phyloP scores from a whole-genome alignment of 495 filamentous ascomycete species.

The Talaromyces trachyspermus region DNA sequence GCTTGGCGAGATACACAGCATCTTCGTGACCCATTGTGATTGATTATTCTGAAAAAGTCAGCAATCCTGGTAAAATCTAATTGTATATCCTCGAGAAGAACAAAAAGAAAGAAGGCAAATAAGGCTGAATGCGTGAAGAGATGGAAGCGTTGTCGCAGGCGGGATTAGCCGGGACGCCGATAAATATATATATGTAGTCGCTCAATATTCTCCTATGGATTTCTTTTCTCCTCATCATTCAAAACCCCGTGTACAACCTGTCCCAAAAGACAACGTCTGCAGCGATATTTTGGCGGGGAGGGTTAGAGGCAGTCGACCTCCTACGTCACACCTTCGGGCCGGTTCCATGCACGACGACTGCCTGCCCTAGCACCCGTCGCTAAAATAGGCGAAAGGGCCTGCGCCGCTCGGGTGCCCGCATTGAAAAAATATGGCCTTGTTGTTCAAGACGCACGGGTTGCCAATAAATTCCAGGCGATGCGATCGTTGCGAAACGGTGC shows the following conservation, averaged over 20 bases:
- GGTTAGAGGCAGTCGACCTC: neutral
- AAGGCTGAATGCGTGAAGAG: neutral
- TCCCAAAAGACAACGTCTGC: too few relatives aligned
- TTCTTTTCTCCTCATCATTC: too few relatives aligned
- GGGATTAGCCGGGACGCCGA: too few relatives aligned
- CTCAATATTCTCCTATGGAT: too few relatives aligned
- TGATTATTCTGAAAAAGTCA: conserved; percentile 17
- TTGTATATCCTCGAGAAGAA: too few relatives aligned
- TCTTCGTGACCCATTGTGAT: conserved; percentile 97
- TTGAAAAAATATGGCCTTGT: neutral
- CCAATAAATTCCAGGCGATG: conserved; percentile 5
- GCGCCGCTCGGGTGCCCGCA: neutral
- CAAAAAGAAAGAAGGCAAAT: too few relatives aligned
- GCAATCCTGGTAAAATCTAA: too few relatives aligned
- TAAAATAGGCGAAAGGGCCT: neutral
- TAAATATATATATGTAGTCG: too few relatives aligned
- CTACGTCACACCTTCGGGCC: conserved; percentile 8
- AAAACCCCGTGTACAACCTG: too few relatives aligned
- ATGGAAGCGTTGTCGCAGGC: too few relatives aligned
- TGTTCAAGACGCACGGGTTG: neutral
- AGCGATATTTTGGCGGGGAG: too few relatives aligned
- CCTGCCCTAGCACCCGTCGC: conserved; percentile 1
- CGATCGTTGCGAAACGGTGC: conserved; percentile 11
- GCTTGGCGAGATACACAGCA: conserved; percentile 98
- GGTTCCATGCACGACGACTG: neutral